Evolutionary conservation across 2,329 filamentous ascomycete genomes (phyloP), one percentile per base, ranked within the genome.

Genomic region (Alternaria triticina): DNA sequence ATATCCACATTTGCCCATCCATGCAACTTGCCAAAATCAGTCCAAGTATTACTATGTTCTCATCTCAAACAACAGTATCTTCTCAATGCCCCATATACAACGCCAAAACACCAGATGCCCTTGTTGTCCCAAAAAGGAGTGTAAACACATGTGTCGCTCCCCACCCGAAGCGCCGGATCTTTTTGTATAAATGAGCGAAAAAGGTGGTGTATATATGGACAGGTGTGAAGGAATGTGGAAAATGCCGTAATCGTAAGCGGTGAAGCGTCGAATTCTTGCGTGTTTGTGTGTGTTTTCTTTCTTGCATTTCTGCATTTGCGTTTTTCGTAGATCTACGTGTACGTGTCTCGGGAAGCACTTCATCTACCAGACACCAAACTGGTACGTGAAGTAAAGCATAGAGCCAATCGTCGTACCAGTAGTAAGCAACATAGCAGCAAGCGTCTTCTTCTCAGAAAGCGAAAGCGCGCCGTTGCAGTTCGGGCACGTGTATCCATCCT

Each of bases 361-460:
- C 45, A 43, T 62, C 52, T 72, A 81, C 68, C 79, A 81, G 45
- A 83, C 57, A 43, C 82, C 83, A 55, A 82, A 83, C 50, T 79
- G 79, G 62, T 79, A 78, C 43, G 80, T 81, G 69, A 86, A 85
- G 77, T 83, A 84, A 44, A 86, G 83, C 70, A 90, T 89, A 6
- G 86, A 88, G 33, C 85, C 76, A 27, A 89, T 72, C 6, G 87
- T 89, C 55, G 89, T 82, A 28, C 81, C 78, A 20, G 82, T 83
- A 79, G 88, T 89, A 62, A 85, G 82, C 62, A 88, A 69, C 61
- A 88, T 77, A 65, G 88, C 85, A 59, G 83, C 83, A 47, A 90
- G 72, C 0, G 86, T 86, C 72, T 88, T 83, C 54, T 82, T 83
- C 70, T 89, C 86, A 65, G 83, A 80, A 25, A 82, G 76, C 5